Conservation (phyloP, 768 basidiomycete species). For the Termitomyces sp. region DNA sequence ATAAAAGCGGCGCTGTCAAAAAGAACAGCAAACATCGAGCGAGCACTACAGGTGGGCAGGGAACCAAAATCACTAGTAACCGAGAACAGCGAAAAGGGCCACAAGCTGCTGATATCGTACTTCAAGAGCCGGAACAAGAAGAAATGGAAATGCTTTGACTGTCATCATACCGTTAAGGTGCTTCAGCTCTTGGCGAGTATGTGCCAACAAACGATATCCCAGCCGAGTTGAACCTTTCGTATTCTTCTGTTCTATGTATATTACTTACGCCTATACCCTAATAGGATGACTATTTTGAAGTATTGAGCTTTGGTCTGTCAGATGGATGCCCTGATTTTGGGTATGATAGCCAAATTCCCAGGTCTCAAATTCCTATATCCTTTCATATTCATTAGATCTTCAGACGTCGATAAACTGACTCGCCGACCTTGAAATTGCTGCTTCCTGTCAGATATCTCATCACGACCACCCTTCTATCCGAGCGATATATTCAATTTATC, state of each 20-base stretch:
- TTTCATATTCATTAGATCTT: not conserved
- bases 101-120: constrained; percentile 23
- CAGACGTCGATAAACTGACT: too few relatives aligned
- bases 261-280: not conserved
- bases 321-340: not conserved
- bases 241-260: not conserved
- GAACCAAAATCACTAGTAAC: constrained; percentile 2
- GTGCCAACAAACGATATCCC: not conserved
- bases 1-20: constrained; percentile 22
- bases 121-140: constrained; percentile 41
- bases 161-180: too few relatives aligned
- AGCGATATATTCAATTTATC: too few relatives aligned
- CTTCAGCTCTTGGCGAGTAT: not conserved
- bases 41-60: constrained; percentile 1
- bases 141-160: constrained; percentile 27
- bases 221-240: not conserved
- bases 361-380: not conserved
- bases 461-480: too few relatives aligned
- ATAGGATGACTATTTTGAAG: not conserved
- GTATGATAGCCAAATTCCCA: not conserved
- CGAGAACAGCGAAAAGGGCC: constrained; percentile 4
- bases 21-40: constrained; percentile 11
- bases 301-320: not conserved
- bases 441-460: too few relatives aligned
- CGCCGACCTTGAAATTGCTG: too few relatives aligned